phyloP scores from a whole-genome alignment of 208 protist species.

The Leishmania tarentolae region DNA sequence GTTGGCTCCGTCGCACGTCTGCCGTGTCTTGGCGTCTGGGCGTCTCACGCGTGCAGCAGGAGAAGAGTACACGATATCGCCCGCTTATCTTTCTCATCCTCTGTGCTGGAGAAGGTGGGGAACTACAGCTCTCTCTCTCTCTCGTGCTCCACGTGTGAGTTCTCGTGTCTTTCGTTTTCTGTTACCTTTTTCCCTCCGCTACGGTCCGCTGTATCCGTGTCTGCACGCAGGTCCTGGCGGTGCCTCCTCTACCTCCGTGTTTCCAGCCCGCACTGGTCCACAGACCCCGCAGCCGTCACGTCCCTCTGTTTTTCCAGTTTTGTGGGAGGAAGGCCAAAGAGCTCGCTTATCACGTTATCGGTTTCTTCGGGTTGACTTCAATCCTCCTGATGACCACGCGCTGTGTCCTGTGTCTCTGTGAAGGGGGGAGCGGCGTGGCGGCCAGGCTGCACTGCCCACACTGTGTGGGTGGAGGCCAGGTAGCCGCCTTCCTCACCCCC shows the following conservation, averaged over 20 bases:
- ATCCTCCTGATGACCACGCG: neutral
- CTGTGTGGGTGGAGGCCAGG: neutral
- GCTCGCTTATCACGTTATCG: too few species aligned
- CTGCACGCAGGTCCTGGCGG: neutral
- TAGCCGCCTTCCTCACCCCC: too few species aligned
- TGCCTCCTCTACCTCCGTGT: neutral
- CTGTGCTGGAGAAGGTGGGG: too few species aligned
- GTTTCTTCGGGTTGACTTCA: neutral
- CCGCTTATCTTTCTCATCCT: too few species aligned
- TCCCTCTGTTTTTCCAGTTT: neutral
- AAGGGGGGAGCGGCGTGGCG: too few species aligned
- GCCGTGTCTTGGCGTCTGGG: neutral
- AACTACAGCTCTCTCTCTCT: too few species aligned
- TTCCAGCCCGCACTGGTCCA: neutral
- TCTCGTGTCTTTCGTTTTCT: too few species aligned
- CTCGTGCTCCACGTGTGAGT: too few species aligned
- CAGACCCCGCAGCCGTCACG: neutral
- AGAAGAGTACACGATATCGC: neutral
- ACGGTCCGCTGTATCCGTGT: neutral
- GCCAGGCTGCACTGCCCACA: neutral
- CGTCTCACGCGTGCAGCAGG: neutral
- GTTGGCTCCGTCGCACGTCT: neutral
- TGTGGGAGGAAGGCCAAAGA: neutral
- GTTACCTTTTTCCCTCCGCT: neutral
- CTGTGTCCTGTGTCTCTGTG: neutral